Percentiles rank a stretch among this genome's conserved stretches.
These are phyloP conservation scores for Diplodia mutila DNA, from an alignment of 2,329 filamentous ascomycete species.

Conservation along the genomic window DNA sequence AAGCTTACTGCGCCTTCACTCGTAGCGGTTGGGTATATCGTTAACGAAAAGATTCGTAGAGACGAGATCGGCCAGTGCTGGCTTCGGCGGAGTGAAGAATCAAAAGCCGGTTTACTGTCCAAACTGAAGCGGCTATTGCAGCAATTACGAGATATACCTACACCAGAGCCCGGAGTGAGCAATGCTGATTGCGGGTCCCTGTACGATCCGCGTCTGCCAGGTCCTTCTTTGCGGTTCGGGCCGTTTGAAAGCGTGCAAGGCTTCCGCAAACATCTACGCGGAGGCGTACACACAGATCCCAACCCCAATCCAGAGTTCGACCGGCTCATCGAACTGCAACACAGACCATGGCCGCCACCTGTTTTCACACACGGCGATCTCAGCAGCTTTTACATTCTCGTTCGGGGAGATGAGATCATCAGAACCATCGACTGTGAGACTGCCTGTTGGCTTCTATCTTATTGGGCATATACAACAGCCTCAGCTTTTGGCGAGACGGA, in stretches of 20 bases:
- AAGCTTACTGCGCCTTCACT: slow-evolving; percentile 50
- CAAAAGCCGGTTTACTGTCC: slow-evolving; percentile 26
- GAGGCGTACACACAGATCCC: slow-evolving; percentile 32
- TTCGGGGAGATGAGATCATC: slow-evolving; percentile 46
- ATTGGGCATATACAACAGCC: slow-evolving; percentile 51
- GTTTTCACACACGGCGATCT: slow-evolving; percentile 59
- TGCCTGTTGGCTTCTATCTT: slow-evolving; percentile 54
- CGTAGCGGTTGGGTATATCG: slow-evolving; percentile 48
- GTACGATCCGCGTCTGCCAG: slow-evolving; percentile 35
- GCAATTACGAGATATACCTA: slow-evolving; percentile 30
- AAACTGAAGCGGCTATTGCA: slow-evolving; percentile 31
- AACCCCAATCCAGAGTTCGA: slow-evolving; percentile 33
- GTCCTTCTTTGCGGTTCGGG: slow-evolving; percentile 33
- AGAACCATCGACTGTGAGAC: slow-evolving; percentile 55
- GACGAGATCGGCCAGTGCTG: slow-evolving; percentile 31
- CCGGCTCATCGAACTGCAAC: slow-evolving; percentile 43
- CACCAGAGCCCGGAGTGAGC: slow-evolving; percentile 28
- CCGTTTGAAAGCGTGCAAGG: slow-evolving; percentile 41
- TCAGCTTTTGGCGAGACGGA: slow-evolving; percentile 41
- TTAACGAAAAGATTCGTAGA: slow-evolving; percentile 50
- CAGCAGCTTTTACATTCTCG: slow-evolving; percentile 50
- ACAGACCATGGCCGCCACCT: slow-evolving; percentile 41
- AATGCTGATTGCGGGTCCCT: slow-evolving; percentile 31
- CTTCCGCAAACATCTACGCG: slow-evolving; percentile 45
- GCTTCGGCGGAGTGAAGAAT: slow-evolving; percentile 29